Conservation (phyloP, 2,329 filamentous ascomycete species). For the Epichloe hybrida region DNA sequence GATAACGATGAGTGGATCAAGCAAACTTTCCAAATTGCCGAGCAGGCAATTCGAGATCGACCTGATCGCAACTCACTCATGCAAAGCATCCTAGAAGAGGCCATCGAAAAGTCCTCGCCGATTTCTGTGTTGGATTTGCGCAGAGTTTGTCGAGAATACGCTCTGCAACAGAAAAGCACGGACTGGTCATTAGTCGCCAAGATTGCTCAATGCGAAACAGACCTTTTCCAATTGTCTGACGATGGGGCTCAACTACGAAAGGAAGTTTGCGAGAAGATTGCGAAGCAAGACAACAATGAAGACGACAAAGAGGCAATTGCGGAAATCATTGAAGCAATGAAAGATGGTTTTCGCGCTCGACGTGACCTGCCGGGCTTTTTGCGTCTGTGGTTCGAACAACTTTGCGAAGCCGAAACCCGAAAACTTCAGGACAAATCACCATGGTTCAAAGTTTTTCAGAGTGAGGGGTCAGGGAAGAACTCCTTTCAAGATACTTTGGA, state of each 20-base stretch:
- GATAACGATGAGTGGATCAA: slow-evolving; percentile 26
- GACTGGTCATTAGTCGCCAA: slow-evolving; percentile 31
- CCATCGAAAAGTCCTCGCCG: slow-evolving; percentile 16
- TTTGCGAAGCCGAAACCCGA: slow-evolving; percentile 21
- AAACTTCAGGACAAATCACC: slow-evolving; percentile 15
- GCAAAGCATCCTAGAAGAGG: slow-evolving; percentile 18
- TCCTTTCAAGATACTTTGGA: slow-evolving; percentile 21
- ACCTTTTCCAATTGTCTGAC: slow-evolving; percentile 29
- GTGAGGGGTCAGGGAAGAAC: slow-evolving; percentile 7
- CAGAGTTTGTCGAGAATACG: slow-evolving; percentile 29
- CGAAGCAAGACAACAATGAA: slow-evolving; percentile 9
- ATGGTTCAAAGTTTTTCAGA: slow-evolving; percentile 19
- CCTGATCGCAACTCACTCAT: slow-evolving; percentile 16
- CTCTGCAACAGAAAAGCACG: slow-evolving; percentile 18
- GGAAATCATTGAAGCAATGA: slow-evolving; percentile 28
- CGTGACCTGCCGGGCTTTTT: slow-evolving; percentile 33
- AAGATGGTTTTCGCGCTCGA: slow-evolving; percentile 29
- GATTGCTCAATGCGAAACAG: slow-evolving; percentile 31
- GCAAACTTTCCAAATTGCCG: slow-evolving; percentile 20
- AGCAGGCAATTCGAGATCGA: slow-evolving; percentile 13
- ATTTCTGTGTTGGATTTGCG: slow-evolving; percentile 29
- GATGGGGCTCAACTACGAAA: slow-evolving; percentile 27
- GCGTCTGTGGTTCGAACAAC: slow-evolving; percentile 31
- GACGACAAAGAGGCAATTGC: slow-evolving; percentile 13
- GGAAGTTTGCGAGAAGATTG: slow-evolving; percentile 24